Percentiles rank a stretch among this genome's conserved stretches.
Conservation (phyloP, 192 early-diverging fungal species). For the Coemansia sp. region DNA sequence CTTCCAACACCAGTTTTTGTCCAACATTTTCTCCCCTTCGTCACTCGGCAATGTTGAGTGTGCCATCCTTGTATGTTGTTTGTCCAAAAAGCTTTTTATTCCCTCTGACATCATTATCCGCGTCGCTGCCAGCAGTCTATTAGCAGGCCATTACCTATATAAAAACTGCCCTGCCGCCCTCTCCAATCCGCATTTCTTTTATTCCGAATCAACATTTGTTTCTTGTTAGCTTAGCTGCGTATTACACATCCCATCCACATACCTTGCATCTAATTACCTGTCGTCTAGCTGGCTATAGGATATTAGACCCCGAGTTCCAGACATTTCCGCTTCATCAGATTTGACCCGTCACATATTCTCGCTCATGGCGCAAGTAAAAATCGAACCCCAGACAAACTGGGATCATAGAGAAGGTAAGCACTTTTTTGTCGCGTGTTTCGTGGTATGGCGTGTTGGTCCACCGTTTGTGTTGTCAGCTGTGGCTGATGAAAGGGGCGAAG, state of each 20-base stretch:
- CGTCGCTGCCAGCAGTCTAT: not conserved
- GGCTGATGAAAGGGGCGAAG: not conserved
- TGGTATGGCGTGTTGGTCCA: not conserved
- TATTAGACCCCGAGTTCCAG: not conserved
- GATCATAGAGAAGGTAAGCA: slow-evolving; percentile 3
- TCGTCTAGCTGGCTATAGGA: not conserved
- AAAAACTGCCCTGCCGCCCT: not conserved
- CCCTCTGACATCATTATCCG: not conserved
- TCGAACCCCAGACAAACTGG: not conserved
- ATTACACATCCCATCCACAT: not conserved
- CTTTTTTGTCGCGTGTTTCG: not conserved
- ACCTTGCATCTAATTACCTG: not conserved
- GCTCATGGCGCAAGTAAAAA: not conserved
- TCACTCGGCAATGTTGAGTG: not conserved
- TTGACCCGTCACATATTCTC: not conserved
- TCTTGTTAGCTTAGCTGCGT: not conserved
- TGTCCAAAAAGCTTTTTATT: not conserved
- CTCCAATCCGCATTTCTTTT: not conserved
- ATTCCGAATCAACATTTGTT: not conserved
- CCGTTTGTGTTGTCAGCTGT: not conserved
- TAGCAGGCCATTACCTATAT: not conserved
- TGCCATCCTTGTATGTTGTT: not conserved
- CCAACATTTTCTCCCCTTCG: not conserved
- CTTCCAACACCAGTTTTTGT: not conserved
- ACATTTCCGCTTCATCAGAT: not conserved